Evolutionary conservation across 371 early-diverging fungal species (phyloP).

Genomic region (Mortierella sp.): DNA sequence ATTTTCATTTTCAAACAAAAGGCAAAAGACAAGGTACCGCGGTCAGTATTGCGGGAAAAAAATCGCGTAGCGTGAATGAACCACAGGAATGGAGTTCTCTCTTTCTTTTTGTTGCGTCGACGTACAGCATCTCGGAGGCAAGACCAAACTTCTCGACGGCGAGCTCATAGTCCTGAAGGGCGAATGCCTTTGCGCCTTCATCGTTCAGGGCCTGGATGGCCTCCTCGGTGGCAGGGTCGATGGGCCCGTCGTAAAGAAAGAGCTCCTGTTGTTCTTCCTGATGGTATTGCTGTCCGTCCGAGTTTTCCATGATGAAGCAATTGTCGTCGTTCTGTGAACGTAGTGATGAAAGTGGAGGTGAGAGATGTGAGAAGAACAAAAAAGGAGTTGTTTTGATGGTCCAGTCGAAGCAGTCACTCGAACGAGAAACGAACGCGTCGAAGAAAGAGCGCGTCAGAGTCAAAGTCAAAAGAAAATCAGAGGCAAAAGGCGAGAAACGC

Average conservation of each 20-base stretch:
- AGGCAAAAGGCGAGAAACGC: neutral
- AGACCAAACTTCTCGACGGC: constrained; percentile 76
- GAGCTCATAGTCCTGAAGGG: constrained; percentile 68
- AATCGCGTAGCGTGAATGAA: neutral
- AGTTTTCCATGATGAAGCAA: neutral
- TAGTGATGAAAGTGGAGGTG: neutral
- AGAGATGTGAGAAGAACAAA: neutral
- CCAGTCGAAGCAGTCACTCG: neutral
- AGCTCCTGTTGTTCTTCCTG: constrained; percentile 19
- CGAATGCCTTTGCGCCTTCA: constrained; percentile 73
- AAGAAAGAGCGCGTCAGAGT: neutral
- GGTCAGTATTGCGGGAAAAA: neutral
- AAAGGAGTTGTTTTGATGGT: neutral
- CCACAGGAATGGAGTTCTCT: neutral
- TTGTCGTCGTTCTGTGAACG: neutral
- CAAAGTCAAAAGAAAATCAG: neutral
- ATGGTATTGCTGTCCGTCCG: constrained; percentile 3
- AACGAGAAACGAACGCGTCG: neutral
- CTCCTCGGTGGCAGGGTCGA: constrained; percentile 42
- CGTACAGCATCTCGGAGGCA: constrained; percentile 76
- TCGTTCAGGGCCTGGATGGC: constrained; percentile 65
- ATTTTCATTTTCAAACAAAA: no score
- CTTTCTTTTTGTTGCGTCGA: neutral
- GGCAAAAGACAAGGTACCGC: no score
- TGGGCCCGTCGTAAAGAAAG: constrained; percentile 45